Conservation (phyloP, 768 basidiomycete species). For the Sistotremastrum niveocremeum region DNA sequence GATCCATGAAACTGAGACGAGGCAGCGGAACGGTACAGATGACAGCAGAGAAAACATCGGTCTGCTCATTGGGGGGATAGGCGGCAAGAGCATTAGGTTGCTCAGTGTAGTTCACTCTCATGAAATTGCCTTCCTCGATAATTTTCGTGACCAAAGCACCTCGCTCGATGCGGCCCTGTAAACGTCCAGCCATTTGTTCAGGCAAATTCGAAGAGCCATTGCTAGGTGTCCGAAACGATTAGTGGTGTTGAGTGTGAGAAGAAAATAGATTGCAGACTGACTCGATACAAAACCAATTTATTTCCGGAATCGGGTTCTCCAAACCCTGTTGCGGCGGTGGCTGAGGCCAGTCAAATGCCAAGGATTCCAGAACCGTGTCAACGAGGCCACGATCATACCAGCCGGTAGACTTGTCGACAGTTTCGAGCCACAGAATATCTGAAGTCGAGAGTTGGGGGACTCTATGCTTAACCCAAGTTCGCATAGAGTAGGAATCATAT, state of each 20-base stretch:
- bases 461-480: background rate
- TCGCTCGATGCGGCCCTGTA: background rate
- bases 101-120: no score
- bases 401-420: slow-evolving; percentile 18
- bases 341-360: slow-evolving; percentile 13
- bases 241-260: no score
- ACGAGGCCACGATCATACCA: slow-evolving; percentile 22
- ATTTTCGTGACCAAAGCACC: no score
- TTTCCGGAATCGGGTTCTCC: background rate
- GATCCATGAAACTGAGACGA: slow-evolving; percentile 17
- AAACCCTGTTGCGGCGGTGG: no score
- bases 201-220: slow-evolving; percentile 13
- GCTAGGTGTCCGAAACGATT: slow-evolving; percentile 1
- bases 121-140: no score
- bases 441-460: background rate
- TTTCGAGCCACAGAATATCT: slow-evolving; percentile 16
- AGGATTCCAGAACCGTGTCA: slow-evolving; percentile 20
- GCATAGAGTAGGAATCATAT: slow-evolving; percentile 18
- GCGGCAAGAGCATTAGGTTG: no score
- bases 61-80: no score
- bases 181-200: slow-evolving; percentile 12
- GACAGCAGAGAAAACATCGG: slow-evolving; percentile 8
- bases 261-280: background rate
- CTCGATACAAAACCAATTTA: background rate
- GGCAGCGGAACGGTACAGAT: slow-evolving; percentile 22